These are phyloP conservation scores for Corymbia calophylla DNA, from an alignment of 441 rosid species.

Conservation along the genomic window DNA sequence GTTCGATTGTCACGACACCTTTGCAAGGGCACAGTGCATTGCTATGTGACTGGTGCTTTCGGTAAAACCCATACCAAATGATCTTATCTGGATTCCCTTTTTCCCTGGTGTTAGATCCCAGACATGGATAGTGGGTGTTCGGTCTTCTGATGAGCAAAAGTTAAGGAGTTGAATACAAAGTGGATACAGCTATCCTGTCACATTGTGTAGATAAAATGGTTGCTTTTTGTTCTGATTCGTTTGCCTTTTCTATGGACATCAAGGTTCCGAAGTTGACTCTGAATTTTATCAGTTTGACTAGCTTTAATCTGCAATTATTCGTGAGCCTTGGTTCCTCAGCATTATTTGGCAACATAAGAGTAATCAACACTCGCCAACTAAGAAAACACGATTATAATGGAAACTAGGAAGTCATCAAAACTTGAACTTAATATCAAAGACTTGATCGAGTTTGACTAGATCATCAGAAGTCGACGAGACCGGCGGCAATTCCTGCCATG, in stretches of 20 bases:
- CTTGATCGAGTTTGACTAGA: neutral
- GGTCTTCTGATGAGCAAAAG: conserved; percentile 45
- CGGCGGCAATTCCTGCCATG: neutral
- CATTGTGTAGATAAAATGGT: conserved; percentile 21
- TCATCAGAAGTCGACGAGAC: neutral
- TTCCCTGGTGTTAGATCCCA: conserved; percentile 27
- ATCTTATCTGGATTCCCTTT: conserved; percentile 17
- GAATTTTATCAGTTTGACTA: conserved; percentile 29
- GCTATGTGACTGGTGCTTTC: conserved; percentile 11
- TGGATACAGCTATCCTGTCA: conserved; percentile 40
- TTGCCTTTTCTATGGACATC: conserved; percentile 63
- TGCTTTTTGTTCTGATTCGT: conserved; percentile 65
- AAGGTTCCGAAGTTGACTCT: conserved; percentile 34
- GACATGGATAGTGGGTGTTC: conserved; percentile 60
- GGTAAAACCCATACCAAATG: conserved; percentile 3
- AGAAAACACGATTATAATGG: neutral
- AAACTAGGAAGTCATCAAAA: neutral
- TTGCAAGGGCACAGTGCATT: conserved; percentile 10
- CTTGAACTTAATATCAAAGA: neutral
- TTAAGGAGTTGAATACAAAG: conserved; percentile 59
- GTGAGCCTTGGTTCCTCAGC: neutral
- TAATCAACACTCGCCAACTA: neutral
- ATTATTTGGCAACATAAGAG: neutral
- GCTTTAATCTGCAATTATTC: neutral
- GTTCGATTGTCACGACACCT: conserved; percentile 9